Base-by-base conservation (phyloP, 2,329 filamentous ascomycete genomes). In the Apiospora hydei region DNA sequence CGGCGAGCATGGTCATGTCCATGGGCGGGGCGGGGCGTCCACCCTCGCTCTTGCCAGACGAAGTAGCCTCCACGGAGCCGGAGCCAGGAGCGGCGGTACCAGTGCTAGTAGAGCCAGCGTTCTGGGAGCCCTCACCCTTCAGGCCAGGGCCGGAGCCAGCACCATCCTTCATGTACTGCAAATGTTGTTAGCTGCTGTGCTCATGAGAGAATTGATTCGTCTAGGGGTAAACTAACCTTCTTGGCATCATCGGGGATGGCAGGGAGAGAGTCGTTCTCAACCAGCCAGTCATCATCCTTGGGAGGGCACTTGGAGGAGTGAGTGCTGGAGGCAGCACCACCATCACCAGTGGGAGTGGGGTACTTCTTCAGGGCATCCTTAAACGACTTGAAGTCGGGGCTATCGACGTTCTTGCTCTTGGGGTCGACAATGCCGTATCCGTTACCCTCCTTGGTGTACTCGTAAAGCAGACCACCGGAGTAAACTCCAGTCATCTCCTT, bases 401-500 rank as follows among this genome's bases (percentile, higher is more conserved):
- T 83, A 75, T 92, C 88, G 44, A 82, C 84, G 71, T 88, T 83
- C 41, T 82, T 83, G 80, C 82, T 78, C 74, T 87, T 88, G 67
- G 82, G 79, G 72, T 89, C 84, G 80, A 95, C 94, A 72, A 97
- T 91, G 75, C 95, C 96, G 83, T 91, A 98, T 66, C 91, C 87
- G 84, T 91, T 94, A 73, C 88, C 87, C 83, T 97, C 94, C 79
- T 93, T 85, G 13, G 93, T 92, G 87, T 98, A 99, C 84, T 98
- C 95, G 85, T 98, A 99, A 82, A 98, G 93, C 51, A 99, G 89
- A 82, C 96, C 96, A 78, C 96, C 96, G 53, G 95, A 98, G 89
- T 98, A 98, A 78, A 98, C 95, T 24, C 83, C 77, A 10, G 92
- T 95, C 96, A 98, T 98, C 26, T 83, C 84, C 83, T 86, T 34